Base-by-base conservation (phyloP, 202 grass and related monocot species). In the Musa balbisiana region DNA sequence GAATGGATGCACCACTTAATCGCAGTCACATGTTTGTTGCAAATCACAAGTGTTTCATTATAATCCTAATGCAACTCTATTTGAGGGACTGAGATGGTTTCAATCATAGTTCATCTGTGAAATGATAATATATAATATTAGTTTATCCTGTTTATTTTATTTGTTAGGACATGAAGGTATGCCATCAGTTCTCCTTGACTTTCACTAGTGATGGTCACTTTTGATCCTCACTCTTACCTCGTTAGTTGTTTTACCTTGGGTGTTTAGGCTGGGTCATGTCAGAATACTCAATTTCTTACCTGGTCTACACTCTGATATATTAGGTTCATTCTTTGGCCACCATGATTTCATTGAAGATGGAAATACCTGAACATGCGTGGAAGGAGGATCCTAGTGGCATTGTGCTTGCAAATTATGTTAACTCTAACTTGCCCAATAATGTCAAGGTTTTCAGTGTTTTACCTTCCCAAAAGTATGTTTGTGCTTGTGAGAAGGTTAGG, bases 291-390 rank as follows among this genome's bases (percentile, higher is more conserved):
- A 51, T 17, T 17, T 60, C 73, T 75, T 60, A 63, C 43, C 8
- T 24, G 3, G 8, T 50, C 17, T 52, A 60, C 33, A 52, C 70
- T 72, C 52, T 55, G n/a, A 80, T 80, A 67, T 92, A 84, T 81
- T 80, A 98, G 94, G 91, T 99, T 22, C 91, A 99, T 86, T 99
- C 95, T 9, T 75, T 98, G 65, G 83, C 91, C 52, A 98, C 89
- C 10, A 92, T 91, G 84, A 94, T 99, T 63, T 90, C 95, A 62
- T 73, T 94, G 73, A 99, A 98, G 85, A 94, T 98, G 95, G 91
- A 98, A 74, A 94, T 98, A 27, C 95, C 95, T 88, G 85, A 86
- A 73, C 76, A 80, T 82, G 95, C 89, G 49, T 98, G 89, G 95
- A 69, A 89, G 51, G 73, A 87, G 1, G 89, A 99, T 83, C 82